These are phyloP conservation scores for Saccharomycopsis sp. DNA, from an alignment of 805 yeast genomes.

Conservation along the genomic window DNA sequence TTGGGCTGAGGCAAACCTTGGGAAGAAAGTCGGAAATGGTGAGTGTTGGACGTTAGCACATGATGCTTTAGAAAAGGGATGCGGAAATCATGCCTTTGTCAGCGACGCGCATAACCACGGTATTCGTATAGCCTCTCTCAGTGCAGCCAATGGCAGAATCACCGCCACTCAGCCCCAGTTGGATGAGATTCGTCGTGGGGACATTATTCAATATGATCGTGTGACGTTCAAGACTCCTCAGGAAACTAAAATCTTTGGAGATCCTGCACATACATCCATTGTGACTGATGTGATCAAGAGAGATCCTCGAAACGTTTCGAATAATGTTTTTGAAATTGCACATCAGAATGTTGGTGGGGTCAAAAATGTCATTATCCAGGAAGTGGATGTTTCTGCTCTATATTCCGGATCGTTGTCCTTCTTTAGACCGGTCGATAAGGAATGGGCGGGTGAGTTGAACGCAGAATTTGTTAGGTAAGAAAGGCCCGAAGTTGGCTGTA, in stretches of 20 bases:
- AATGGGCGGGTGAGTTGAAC: constrained; percentile 35
- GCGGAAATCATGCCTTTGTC: constrained; percentile 53
- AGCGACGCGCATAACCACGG: constrained; percentile 45
- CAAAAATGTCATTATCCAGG: constrained; percentile 35
- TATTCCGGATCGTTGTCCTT: constrained; percentile 38
- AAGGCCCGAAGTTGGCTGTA: too few relatives aligned
- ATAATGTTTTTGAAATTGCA: constrained; percentile 29
- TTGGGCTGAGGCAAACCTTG: constrained; percentile 46
- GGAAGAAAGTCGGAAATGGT: constrained; percentile 46
- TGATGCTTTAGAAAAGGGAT: constrained; percentile 45
- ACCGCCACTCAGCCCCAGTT: constrained; percentile 24
- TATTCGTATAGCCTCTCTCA: constrained; percentile 25
- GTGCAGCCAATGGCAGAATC: constrained; percentile 16
- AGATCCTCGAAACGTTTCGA: constrained; percentile 23
- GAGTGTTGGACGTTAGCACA: constrained; percentile 59
- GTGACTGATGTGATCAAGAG: constrained; percentile 31
- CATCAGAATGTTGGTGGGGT: constrained; percentile 46
- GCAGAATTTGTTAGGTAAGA: background rate
- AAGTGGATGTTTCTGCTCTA: constrained; percentile 33
- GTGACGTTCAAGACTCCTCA: constrained; percentile 35
- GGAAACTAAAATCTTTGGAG: constrained; percentile 36
- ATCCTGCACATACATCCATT: constrained; percentile 47
- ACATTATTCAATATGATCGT: constrained; percentile 42
- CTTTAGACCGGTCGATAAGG: constrained; percentile 42
- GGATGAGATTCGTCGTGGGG: constrained; percentile 48